Evolutionary conservation across 768 basidiomycete genomes (phyloP), one percentile per base, ranked within the genome.

Genomic region (Hericium rajendrae): DNA sequence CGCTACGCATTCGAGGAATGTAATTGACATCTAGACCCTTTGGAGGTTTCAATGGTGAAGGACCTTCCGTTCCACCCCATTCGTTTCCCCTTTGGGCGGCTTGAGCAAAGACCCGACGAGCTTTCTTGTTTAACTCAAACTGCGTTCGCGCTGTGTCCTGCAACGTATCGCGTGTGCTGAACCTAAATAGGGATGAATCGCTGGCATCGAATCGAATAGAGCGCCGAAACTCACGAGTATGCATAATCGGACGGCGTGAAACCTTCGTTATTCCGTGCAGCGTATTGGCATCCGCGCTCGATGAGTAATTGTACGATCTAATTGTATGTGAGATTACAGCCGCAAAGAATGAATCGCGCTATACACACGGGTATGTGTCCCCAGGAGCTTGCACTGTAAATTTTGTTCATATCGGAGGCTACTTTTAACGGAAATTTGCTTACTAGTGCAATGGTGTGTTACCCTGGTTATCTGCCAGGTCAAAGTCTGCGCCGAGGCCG

Each of bases 381-480:
- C 90, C 90, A 92, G 18, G 90, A 80, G 67, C 91, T 93, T 22
- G 91, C 90, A 69, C 91, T 93, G 62, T 60, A 51, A 39, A 57
- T 52, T 56, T 51, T 26, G 50, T 58, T 59, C 57, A 59, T 51
- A 22, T 51, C 20, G 54, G 49, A 39, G 28, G 49, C 18, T n/a
- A 13, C 16, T 9, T 32, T 51, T 12, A 53, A 43, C 38, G 41
- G 32, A 38, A 56, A 52, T 38, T 3, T 37, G 74, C 90, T 72
- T 68, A 94, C 92, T 94, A 94, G 70, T 97, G 94, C 55, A 97
- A 72, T 37, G 94, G 84, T 1, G 92, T 91, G 65, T 97, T 95
- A 49, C 94, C 94, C 72, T 88, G 83, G 60, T 92, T 84, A 73
- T 97, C 94, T 11, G 93, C 78, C 53, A 97, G 72, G 71, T 97